Base-by-base conservation (phyloP, 208 protist genomes). In the Leishmania lainsoni region DNA sequence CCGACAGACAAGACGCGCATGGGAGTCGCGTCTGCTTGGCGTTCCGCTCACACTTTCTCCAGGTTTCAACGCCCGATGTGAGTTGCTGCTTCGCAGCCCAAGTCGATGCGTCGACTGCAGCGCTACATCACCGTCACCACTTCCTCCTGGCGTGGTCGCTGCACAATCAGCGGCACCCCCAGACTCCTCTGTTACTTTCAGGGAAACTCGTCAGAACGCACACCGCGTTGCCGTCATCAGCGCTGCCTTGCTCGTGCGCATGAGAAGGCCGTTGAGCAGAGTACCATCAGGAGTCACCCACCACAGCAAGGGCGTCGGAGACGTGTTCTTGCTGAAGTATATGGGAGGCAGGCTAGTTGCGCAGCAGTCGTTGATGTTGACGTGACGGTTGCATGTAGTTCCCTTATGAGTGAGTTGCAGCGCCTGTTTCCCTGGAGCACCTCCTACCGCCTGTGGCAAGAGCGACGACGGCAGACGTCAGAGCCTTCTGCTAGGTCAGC, bases 371-470 rank as follows among this genome's bases (percentile, higher is more conserved):
- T 8, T 29, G 73, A 59, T 22, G 73, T 65, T 16, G 68, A 70
- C 2, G 81, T 78, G 22, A 86, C 82, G n/a, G 81, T 89, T 48
- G 84, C 86, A n/a, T 72, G 69, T 29, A 66, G 73, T 14, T 81
- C 72, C 1, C 52, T 89, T 16, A 39, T 84, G 26, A 14, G 39
- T 5, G 79, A 80, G 66, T 74, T 86, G 61, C 20, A 10, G 68
- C 73, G 76, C 3, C 59, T 89, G 49, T 89, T 89, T 70, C 86
- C 86, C 5, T 81, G 69, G n/a, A 77, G 75, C 49, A 29, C 49
- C 5, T 12, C 54, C 16, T 83, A 83, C 54, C 5, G 5, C 3
- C 8, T 39, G n/a, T 79, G 83, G 73, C 32, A 42, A 49, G 5
- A 20, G 29, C 5, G 12, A 14, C 32, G n/a, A 12, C 26, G 12